Evolutionary conservation across 176 grass and related monocot species (phyloP), one percentile per base, ranked within the genome.

Genomic region (Bolboschoenus planiculmis): DNA sequence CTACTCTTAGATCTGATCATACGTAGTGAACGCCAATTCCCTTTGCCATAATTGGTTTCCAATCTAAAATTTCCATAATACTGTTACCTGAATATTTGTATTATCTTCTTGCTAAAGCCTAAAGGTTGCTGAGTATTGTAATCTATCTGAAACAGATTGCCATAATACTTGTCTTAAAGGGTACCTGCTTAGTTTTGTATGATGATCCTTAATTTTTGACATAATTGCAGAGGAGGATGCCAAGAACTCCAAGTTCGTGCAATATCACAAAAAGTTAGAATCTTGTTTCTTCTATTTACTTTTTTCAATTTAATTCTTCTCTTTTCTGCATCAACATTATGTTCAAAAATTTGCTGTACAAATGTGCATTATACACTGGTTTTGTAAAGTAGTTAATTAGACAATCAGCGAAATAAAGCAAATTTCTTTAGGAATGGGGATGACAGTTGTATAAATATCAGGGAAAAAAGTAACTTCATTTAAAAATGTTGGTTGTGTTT

Each of bases 221-320:
- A 30, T 81, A 48, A 33, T 33, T 77, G 71, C 84, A 85, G 87
- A 94, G 84, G 92, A 91, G 82, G 89, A 94, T 85, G 77, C 84
- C 79, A 94, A 91, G 43, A 94, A 91, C 83, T 94, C 92, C 63
- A 86, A 84, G 78, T 94, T 91, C 83, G 89, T 86, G 62, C 92
- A 94, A 87, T 87, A 85, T 81, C 92, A 94, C 86, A 93, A 84
- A 74, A 86, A 65, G 75, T 36, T 43, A 21, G 47, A 14, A 39
- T 53, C 53, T 39, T 14, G 15, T 27, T 14, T 61, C 56, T 81
- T 42, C 9, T 58, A 8, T 36, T 81, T 42, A 26, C 21, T n/a
- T 46, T 37, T 80, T 80, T 5, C 3, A 16, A 54, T 55, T 78
- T 54, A 24, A 53, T 78, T 56, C 16, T n/a, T 53, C 29, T 27